phyloP scores from a whole-genome alignment of 2,329 filamentous ascomycete species.

The Scedosporium boydii region DNA sequence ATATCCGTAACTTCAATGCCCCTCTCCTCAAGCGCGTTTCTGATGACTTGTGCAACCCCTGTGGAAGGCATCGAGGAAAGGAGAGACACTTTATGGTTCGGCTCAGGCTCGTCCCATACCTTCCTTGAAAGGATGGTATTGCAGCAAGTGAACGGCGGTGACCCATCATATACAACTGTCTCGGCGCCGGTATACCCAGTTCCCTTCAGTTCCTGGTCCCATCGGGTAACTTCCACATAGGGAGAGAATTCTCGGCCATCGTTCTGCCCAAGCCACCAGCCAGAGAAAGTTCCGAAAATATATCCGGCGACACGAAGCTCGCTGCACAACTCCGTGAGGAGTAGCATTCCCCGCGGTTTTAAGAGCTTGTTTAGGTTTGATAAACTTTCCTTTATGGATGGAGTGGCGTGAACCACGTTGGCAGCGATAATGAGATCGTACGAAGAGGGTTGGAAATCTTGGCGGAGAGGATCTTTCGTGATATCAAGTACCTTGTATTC shows the following conservation, averaged over 20 bases:
- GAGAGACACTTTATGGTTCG: constrained; percentile 4
- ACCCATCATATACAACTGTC: constrained; percentile 13
- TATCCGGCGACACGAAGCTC: constrained; percentile 7
- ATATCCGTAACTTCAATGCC: constrained; percentile 11
- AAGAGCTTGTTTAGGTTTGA: constrained; percentile 13
- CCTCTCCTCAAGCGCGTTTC: constrained; percentile 8
- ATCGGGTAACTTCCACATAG: constrained; percentile 14
- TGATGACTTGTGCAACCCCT: neutral
- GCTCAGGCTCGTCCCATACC: neutral
- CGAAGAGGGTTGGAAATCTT: constrained; percentile 10
- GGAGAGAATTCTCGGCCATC: constrained; percentile 18
- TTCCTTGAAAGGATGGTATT: constrained; percentile 11
- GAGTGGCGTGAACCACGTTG: constrained; percentile 20
- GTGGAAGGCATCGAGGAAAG: neutral
- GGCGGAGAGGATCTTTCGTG: neutral
- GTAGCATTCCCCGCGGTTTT: constrained; percentile 18
- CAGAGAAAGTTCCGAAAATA: constrained; percentile 15
- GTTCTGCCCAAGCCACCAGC: constrained; percentile 25
- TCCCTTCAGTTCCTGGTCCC: constrained; percentile 16
- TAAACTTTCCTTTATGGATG: constrained; percentile 15
- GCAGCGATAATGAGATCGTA: constrained; percentile 19
- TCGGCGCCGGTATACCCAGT: constrained; percentile 18
- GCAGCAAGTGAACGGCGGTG: constrained; percentile 1
- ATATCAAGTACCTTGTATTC: constrained; percentile 18
- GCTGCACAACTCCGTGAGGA: constrained; percentile 16